Evolutionary conservation across 2,329 filamentous ascomycete genomes (phyloP), one percentile per base, ranked within the genome.

Genomic region (Fusarium anthophilum): DNA sequence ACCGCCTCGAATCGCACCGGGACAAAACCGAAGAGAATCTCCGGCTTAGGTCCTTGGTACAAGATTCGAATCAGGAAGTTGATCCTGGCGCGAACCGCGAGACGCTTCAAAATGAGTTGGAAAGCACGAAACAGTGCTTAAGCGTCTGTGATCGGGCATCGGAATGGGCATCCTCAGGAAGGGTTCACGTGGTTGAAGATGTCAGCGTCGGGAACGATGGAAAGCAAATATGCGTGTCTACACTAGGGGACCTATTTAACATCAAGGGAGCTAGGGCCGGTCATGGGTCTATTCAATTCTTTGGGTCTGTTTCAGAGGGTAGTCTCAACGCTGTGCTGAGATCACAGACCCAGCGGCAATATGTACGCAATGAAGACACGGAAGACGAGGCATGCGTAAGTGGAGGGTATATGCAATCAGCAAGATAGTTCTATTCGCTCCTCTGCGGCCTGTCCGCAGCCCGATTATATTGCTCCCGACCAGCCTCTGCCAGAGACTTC

Each of bases 111-210:
- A 50, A 63, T 24, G 70, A 73, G 35, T 47, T 59, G 38, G 53
- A 56, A 54, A 69, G 69, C 51, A 73, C 65, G 11, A 67, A 54
- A 37, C 50, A 73, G 32, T 72, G 70, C 39, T 47, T 73, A 2
- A 22, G 44, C 10, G 41, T 72, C 17, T 72, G 69, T 39, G 30
- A 68, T 8, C 35, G 63, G 13, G 65, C 65, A 30, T 59, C 65
- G n/a, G 41, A 68, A 37, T 59, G 61, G 62, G 65, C 65, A 53
- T 74, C n/a, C 2, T 67, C 58, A 13, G 66, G 48, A 8, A 60
- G 50, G 43, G 69, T 77, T 1, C 76, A 77, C 53, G 59, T 77
- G 13, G 57, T 77, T 24, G 73, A 76, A 38, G 61, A 76, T 22
- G 66, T 77, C 8, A 61, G 30, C 10, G 43, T 73, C 24, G 68